These are phyloP conservation scores for Moringa oleifera DNA, from an alignment of 345 rosid species.

Conservation along the genomic window DNA sequence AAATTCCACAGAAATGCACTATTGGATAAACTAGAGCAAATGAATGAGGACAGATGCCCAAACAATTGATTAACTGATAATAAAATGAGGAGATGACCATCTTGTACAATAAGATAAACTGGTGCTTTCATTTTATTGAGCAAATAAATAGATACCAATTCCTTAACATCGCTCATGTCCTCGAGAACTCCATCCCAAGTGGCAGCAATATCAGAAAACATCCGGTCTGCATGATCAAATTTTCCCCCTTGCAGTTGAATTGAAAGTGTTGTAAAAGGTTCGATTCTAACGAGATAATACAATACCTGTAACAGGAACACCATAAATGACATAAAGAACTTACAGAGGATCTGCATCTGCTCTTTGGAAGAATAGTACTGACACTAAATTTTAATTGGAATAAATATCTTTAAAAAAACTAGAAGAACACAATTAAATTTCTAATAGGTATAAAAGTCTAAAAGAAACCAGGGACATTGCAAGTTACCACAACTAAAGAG, in stretches of 20 bases:
- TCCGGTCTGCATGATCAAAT: conserved; percentile 96
- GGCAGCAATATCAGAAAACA: conserved; percentile 88
- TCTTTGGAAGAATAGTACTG: conserved; percentile 4
- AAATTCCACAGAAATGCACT: conserved; percentile 12
- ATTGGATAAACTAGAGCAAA: conserved; percentile 11
- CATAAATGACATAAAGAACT: conserved; percentile 12
- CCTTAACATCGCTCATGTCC: conserved; percentile 99
- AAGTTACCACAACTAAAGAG: not conserved
- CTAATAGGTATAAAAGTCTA: no score
- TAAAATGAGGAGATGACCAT: conserved; percentile 1
- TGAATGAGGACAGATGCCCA: conserved; percentile 2
- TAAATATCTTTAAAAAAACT: not conserved
- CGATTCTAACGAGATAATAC: conserved; percentile 90
- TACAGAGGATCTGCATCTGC: conserved; percentile 5
- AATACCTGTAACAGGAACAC: conserved; percentile 60
- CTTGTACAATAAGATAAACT: not conserved
- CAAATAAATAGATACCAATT: conserved; percentile 60
- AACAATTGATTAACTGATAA: not conserved
- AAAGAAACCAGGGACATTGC: conserved; percentile 4
- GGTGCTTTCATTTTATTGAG: conserved; percentile 8
- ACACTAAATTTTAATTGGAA: not conserved
- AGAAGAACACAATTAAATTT: not conserved
- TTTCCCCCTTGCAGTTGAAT: conserved; percentile 99
- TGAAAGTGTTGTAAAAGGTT: conserved; percentile 93
- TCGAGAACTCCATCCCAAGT: conserved; percentile 97